A percentile compares a stretch with the other conserved stretches of the same genome.
phyloP scores from a whole-genome alignment of 805 yeast species.

The Citeromyces nyonsensis region DNA sequence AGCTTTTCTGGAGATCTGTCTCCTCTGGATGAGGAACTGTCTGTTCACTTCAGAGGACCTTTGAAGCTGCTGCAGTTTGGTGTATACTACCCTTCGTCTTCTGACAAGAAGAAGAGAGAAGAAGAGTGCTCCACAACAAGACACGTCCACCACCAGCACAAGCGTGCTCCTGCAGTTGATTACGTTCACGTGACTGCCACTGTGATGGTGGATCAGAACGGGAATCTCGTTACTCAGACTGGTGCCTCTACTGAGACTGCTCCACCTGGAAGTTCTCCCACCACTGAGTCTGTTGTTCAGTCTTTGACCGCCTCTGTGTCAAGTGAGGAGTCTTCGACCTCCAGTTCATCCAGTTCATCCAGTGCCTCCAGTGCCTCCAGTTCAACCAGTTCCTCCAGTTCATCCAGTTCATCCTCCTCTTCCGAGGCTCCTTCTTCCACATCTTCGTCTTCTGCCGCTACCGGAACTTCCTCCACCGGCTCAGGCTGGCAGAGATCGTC shows the following conservation, averaged over 20 bases:
- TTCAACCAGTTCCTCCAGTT: conserved; percentile 5
- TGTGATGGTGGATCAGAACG: conserved; percentile 50
- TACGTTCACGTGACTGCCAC: conserved; percentile 67
- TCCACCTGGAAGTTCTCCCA: conserved; percentile 7
- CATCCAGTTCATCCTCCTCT: conserved; percentile 6
- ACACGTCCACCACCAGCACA: conserved; percentile 29
- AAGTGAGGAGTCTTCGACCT: conserved; percentile 5
- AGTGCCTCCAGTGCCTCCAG: conserved; percentile 9
- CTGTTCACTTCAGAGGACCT: conserved; percentile 89
- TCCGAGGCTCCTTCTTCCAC: conserved; percentile 8
- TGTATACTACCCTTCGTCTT: conserved; percentile 59
- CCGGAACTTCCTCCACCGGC: conserved; percentile 21
- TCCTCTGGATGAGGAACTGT: conserved; percentile 77
- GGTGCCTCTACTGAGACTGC: conserved; percentile 10
- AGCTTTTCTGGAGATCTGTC: conserved; percentile 60
- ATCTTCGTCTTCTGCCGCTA: conserved; percentile 13
- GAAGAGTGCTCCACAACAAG: conserved; percentile 28
- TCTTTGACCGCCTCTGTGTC: conserved; percentile 9
- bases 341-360: conserved; percentile 3
- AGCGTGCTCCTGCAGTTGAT: conserved; percentile 50
- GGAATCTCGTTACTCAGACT: conserved; percentile 19
- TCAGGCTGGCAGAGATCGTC: conserved; percentile 65
- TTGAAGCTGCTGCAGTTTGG: conserved; percentile 70
- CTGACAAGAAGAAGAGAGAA: conserved; percentile 19
- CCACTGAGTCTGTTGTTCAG: conserved; percentile 5